A percentile compares a stretch with the other conserved stretches of the same genome.
phyloP scores from a whole-genome alignment of 768 basidiomycete genomes.

The Serendipita sp. region DNA sequence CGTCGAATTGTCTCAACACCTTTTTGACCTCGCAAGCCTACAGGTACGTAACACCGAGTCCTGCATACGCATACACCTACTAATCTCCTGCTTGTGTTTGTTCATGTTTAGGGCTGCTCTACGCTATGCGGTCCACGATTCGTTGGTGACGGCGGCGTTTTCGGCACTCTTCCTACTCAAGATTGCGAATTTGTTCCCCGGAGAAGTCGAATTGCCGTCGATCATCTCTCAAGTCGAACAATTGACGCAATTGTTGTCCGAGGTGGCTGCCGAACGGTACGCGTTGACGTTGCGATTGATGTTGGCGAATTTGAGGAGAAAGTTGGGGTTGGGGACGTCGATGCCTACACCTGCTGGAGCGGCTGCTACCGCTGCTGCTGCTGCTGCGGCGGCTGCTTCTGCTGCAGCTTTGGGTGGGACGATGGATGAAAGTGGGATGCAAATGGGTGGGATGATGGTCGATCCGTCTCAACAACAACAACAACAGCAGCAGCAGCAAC shows the following conservation, averaged over 20 bases:
- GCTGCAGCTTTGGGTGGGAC: slow-evolving; percentile 3
- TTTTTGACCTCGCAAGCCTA: slow-evolving; percentile 71
- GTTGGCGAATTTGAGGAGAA: background rate
- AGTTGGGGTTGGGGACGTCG: background rate
- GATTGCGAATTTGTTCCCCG: slow-evolving; percentile 85
- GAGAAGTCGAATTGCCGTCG: slow-evolving; percentile 52
- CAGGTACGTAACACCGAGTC: slow-evolving; percentile 31
- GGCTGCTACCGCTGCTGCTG: background rate
- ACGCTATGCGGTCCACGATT: slow-evolving; percentile 85
- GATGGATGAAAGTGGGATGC: slow-evolving; percentile 13
- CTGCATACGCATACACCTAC: background rate
- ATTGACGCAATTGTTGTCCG: slow-evolving; percentile 49
- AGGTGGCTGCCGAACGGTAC: background rate
- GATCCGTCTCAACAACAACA: slow-evolving; percentile 8
- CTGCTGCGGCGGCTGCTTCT: background rate
- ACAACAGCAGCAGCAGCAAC: slow-evolving; percentile 10
- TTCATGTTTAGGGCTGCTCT: slow-evolving; percentile 60
- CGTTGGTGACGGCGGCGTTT: slow-evolving; percentile 80
- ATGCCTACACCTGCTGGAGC: background rate
- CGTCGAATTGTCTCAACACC: slow-evolving; percentile 66
- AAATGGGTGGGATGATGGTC: background rate
- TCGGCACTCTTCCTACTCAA: slow-evolving; percentile 83
- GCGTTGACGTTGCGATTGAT: slow-evolving; percentile 83
- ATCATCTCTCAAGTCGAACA: slow-evolving; percentile 60
- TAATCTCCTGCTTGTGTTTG: too few relatives aligned